Conservation (phyloP, 306 rosid genomes). For the barrel medic (Medicago truncatula) region DNA sequence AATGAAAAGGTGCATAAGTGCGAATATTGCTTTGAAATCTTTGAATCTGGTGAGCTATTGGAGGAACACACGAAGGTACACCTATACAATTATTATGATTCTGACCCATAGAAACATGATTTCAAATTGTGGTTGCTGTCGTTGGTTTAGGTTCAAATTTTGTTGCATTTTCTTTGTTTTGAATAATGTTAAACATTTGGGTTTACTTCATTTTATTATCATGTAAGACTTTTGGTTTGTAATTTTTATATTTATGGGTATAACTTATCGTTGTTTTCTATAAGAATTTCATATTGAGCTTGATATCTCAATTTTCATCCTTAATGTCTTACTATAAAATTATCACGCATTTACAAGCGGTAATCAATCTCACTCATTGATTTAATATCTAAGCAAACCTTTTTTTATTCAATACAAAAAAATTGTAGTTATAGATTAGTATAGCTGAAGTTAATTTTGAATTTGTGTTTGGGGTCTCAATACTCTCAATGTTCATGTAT, state of each 20-base stretch:
- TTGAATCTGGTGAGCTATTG: not conserved
- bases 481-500: not conserved
- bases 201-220: not conserved
- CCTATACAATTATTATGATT: not conserved
- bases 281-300: not conserved
- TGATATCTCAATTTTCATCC: not conserved
- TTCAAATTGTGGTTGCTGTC: not conserved
- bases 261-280: not conserved
- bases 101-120: not conserved
- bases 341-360: not conserved
- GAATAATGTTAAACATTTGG: not conserved
- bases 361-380: not conserved
- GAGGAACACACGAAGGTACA: not conserved
- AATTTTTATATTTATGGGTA: not conserved
- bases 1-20: not conserved
- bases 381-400: not conserved
- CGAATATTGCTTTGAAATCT: not conserved
- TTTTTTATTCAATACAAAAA: not conserved
- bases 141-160: not conserved
- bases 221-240: not conserved
- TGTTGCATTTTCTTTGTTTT: not conserved
- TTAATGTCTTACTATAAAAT: not conserved
- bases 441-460: not conserved
- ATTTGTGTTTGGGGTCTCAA: not conserved
- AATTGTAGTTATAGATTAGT: not conserved